Conservation (phyloP, 2,329 filamentous ascomycete species). For the Hypoxylon sp. region DNA sequence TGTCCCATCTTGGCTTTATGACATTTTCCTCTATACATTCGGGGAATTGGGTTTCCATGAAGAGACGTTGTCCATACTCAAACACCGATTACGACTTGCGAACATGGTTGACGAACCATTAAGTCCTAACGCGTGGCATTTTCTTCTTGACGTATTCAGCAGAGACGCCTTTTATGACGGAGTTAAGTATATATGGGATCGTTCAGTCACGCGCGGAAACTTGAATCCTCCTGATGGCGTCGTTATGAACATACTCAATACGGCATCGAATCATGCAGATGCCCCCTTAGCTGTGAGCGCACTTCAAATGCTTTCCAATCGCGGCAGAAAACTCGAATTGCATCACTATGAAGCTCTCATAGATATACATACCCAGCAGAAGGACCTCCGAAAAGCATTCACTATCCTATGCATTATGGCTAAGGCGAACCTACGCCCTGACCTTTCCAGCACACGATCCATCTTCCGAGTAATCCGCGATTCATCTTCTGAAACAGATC, state of each 20-base stretch:
- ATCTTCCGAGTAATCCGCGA: conserved; percentile 69
- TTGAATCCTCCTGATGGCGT: conserved; percentile 74
- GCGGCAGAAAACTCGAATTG: conserved; percentile 67
- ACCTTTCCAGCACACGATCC: conserved; percentile 70
- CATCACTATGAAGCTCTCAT: conserved; percentile 86
- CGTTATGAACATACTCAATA: conserved; percentile 76
- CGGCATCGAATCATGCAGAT: conserved; percentile 78
- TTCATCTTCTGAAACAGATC: conserved; percentile 59
- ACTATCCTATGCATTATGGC: conserved; percentile 80
- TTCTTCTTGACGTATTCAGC: conserved; percentile 81
- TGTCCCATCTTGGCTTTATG: conserved; percentile 80
- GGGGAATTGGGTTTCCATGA: conserved; percentile 80
- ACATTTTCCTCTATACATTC: conserved; percentile 80
- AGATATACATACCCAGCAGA: conserved; percentile 72
- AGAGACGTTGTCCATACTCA: conserved; percentile 78
- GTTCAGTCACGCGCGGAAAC: conserved; percentile 67
- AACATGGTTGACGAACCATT: conserved; percentile 33
- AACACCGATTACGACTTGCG: conserved; percentile 61
- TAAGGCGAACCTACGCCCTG: conserved; percentile 68
- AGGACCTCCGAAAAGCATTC: conserved; percentile 75
- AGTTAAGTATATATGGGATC: conserved; percentile 78
- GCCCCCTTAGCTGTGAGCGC: conserved; percentile 76
- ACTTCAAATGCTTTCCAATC: conserved; percentile 72
- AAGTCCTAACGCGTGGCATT: conserved; percentile 65
- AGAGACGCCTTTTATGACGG: conserved; percentile 72